Evolutionary conservation across 768 basidiomycete species (phyloP), one percentile per base, ranked within the genome.

Genomic region (Hortiboletus campestris): DNA sequence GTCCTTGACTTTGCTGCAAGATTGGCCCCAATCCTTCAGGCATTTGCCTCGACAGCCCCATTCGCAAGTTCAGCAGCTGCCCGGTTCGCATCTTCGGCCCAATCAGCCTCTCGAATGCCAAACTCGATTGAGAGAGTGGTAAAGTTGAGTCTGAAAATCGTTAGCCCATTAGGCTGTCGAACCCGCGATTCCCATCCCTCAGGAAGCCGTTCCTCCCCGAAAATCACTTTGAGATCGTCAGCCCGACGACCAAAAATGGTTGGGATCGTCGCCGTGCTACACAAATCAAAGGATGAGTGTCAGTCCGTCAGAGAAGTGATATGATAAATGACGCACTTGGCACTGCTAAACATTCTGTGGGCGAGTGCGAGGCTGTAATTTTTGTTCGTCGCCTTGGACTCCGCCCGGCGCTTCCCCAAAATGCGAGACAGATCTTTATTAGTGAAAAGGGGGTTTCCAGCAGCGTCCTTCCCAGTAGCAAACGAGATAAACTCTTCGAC

Each of bases 131-230:
- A 16, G 2, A 60, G 7, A 6, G 36, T 31, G 11, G 49, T 46
- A 13, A 38, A 39, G 64, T 89, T 86, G 73, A 87, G 84, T 5
- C 68, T 67, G 6, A 71, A 44, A 17, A 90, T 68, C 0, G 87
- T 88, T 31, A 89, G 65, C 0, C 89, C 88, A 52, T 77, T 70
- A 1, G 72, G 79, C 32, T 75, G 69, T 25, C 78, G 74, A 32
- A 83, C 68, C 19, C 78, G 72, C 0, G 88, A 76, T 64, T 89
- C 86, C 86, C 87, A 91, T n/a, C 82, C 82, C 0, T 84, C 75
- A 2, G 84, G 84, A 28, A 91, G 64, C 20, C 87, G 80, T 60
- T 91, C 89, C 49, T 91, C 85, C 4, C 74, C 63, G 22, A 91
- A 70, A 45, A 88, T 61, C 1, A 77, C 57, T 39, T 77, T 71